These are phyloP conservation scores for Saccharum spontaneum DNA, from an alignment of 176 grass and related monocot species.

Conservation along the genomic window DNA sequence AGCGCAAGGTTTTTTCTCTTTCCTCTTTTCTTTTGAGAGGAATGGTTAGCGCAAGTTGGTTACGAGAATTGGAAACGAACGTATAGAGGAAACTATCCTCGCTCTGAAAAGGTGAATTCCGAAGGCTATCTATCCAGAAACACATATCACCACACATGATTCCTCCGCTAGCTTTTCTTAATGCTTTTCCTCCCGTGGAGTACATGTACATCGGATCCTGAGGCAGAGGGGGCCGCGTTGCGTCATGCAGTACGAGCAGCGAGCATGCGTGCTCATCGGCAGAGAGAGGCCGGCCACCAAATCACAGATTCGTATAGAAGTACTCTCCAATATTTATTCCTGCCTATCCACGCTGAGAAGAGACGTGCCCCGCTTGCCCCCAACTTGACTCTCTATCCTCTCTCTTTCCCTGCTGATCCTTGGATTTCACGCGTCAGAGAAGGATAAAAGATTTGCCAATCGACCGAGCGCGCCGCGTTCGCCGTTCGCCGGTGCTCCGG, in stretches of 20 bases:
- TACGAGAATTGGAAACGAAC: neutral
- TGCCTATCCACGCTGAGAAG: neutral
- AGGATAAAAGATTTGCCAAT: slow-evolving; percentile 1
- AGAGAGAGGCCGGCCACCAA: neutral
- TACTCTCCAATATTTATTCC: slow-evolving; percentile 39
- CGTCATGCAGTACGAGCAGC: neutral
- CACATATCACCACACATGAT: slow-evolving; percentile 4
- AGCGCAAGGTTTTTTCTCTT: no score
- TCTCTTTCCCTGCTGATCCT: neutral
- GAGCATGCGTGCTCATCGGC: neutral
- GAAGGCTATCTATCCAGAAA: neutral
- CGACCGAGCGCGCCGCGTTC: neutral
- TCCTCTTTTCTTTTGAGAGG: no score
- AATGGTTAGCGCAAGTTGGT: neutral
- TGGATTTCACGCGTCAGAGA: neutral
- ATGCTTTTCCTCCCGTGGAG: neutral
- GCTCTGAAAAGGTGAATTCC: no score
- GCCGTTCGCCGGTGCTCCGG: neutral
- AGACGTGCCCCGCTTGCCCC: neutral
- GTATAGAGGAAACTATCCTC: no score
- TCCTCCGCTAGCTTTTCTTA: neutral
- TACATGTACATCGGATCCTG: neutral
- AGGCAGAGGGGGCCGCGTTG: neutral
- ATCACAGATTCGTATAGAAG: neutral
- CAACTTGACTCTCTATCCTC: neutral